Conservation (phyloP, 148 eudicot species). For the Nepenthes gracilis region DNA sequence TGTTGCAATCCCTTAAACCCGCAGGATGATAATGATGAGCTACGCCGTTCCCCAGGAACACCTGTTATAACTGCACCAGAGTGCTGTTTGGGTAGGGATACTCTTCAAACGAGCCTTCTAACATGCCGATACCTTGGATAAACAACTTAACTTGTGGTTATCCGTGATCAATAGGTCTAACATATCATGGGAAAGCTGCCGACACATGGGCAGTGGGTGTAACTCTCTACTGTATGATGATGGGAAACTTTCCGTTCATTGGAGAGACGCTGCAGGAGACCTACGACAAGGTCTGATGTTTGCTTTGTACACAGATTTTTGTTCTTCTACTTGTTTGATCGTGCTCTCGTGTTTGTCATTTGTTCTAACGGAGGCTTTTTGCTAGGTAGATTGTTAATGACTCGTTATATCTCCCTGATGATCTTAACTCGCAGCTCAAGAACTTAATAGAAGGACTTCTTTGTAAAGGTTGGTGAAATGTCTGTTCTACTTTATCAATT, state of each 20-base stretch:
- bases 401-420: conserved; percentile 48
- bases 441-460: conserved; percentile 80
- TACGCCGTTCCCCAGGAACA: conserved; percentile 97
- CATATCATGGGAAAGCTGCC: conserved; percentile 82
- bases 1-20: neutral
- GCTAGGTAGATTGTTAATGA: conserved; percentile 61
- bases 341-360: neutral
- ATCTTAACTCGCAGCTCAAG: conserved; percentile 46
- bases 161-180: conserved; percentile 39
- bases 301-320: neutral
- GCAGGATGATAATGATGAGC: conserved; percentile 89
- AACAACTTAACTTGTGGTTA: neutral
- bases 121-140: too few species aligned
- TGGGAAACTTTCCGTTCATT: conserved; percentile 84
- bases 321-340: neutral
- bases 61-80: conserved; percentile 98
- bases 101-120: neutral
- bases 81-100: conserved; percentile 71
- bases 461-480: conserved; percentile 65
- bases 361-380: conserved; percentile 12
- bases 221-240: conserved; percentile 72
- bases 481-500: neutral
- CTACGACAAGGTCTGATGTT: conserved; percentile 67
- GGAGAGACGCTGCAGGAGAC: conserved; percentile 95
- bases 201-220: conserved; percentile 98